Conservation (phyloP, 495 filamentous ascomycete genomes). For the Podospora sp. region DNA sequence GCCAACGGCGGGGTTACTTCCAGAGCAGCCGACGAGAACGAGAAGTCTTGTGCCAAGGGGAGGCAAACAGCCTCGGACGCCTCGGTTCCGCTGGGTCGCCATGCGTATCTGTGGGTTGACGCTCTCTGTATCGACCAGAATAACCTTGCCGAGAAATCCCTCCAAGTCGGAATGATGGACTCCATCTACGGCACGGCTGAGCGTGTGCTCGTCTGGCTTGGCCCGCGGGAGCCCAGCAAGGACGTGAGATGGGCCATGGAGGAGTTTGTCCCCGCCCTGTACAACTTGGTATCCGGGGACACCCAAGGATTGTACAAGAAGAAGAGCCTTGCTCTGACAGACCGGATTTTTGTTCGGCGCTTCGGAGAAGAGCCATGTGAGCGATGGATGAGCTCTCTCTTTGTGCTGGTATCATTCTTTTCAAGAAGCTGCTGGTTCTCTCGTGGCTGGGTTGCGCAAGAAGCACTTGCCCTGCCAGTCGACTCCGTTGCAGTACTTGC, state of each 20-base stretch:
- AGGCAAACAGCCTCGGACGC: too few relatives aligned
- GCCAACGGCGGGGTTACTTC: neutral
- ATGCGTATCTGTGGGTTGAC: conserved; percentile 2
- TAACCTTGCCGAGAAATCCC: conserved; percentile 16
- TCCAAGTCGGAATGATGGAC: conserved; percentile 27
- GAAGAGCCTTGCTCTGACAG: neutral
- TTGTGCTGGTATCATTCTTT: neutral
- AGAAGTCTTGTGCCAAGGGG: too few relatives aligned
- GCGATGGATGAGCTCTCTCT: neutral
- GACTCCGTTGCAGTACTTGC: neutral
- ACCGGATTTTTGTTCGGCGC: neutral
- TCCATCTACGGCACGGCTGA: conserved; percentile 26
- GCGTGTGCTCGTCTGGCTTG: conserved; percentile 9
- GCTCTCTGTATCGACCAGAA: conserved; percentile 33
- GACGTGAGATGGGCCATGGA: neutral
- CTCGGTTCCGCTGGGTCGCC: neutral
- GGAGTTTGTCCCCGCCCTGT: neutral
- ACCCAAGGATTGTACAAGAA: neutral
- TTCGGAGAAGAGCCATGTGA: neutral
- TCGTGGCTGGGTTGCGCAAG: neutral
- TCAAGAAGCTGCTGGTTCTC: neutral
- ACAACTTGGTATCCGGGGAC: neutral
- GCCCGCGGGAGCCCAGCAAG: neutral
- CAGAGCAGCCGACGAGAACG: too few relatives aligned
- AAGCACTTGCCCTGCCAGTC: neutral